A percentile compares a stretch with the other conserved stretches of the same genome.
phyloP scores from a whole-genome alignment of 1,284 basidiomycete species.

The Cystobasidium pallidum region DNA sequence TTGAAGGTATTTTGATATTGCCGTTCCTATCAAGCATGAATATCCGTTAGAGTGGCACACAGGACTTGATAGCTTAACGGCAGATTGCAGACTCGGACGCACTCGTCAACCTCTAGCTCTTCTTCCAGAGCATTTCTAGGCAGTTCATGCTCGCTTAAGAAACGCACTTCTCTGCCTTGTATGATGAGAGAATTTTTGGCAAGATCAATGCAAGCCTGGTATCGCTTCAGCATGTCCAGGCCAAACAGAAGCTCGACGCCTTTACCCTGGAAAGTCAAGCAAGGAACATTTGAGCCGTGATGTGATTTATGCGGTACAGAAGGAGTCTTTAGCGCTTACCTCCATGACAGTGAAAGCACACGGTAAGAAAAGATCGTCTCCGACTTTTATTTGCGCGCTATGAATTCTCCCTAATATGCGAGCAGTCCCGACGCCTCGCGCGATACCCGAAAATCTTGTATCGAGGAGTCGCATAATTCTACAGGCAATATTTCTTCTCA shows the following conservation, averaged over 20 bases:
- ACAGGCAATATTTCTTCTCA: neutral
- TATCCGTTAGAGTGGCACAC: too few relatives aligned
- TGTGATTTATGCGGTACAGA: neutral
- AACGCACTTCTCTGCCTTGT: conserved; percentile 79
- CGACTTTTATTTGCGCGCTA: conserved; percentile 86
- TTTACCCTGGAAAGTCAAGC: conserved; percentile 65
- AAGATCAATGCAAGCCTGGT: conserved; percentile 94
- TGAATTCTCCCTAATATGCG: conserved; percentile 93
- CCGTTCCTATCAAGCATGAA: conserved; percentile 50
- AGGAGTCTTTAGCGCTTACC: conserved; percentile 58
- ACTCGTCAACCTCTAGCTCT: conserved; percentile 54
- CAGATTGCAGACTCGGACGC: too few relatives aligned
- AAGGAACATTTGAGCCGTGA: neutral
- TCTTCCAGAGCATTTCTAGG: conserved; percentile 62
- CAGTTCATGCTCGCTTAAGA: conserved; percentile 91
- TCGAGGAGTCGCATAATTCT: conserved; percentile 93
- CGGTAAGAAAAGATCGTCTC: conserved; percentile 73
- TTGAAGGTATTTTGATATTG: conserved; percentile 50
- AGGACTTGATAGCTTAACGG: too few relatives aligned
- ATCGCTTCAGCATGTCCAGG: conserved; percentile 96
- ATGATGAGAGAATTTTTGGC: conserved; percentile 84
- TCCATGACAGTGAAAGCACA: conserved; percentile 97
- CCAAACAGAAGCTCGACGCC: conserved; percentile 93
- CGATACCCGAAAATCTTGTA: conserved; percentile 83
- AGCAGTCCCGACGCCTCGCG: conserved; percentile 93